Base-by-base conservation (phyloP, 1,139 yeast species). In the Kazachstania sp. region DNA sequence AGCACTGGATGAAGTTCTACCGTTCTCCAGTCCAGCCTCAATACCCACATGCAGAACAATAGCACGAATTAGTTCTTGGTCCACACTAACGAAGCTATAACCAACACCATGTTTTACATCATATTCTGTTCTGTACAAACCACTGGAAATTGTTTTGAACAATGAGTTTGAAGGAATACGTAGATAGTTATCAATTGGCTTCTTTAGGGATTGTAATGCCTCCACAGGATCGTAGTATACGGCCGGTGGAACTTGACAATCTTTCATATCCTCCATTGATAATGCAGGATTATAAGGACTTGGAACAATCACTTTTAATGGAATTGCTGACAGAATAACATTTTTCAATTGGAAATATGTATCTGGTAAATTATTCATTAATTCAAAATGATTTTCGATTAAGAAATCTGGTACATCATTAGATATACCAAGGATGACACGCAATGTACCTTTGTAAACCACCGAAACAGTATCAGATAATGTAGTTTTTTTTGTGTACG, bases 351-450 rank as follows among this genome's bases (percentile, higher is more conserved):
- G 99, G 37, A 85, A 75, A 65, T 82, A 88, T 35, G 82, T 79
- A 3, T 79, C 70, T 6, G 97, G 94, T 53, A 88, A 74, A 16
- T 80, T 78, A 43, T 81, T 75, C 53, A 86, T 75, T 55, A 92
- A 72, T 54, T 80, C 82, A 60, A 83, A 81, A 59, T 87, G 94
- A 63, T 92, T 79, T 51, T 83, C 90, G 46, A 85, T 83, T 56
- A 92, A 73, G 54, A 88, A 83, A 51, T 83, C 92, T 1, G 98
- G 98, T 61, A 75, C 81, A 61, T 94, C 99, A 60, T 90, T 95
- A 35, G 86, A 73, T 48, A 92, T 71, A 7, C 88, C 87, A 49
- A 84, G 67, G 57, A 90, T 79, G 3, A 92, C 77, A 52, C 97
- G 77, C 55, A 87, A 72, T 13, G 90, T 78, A 3, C 97, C 97